These are phyloP conservation scores for Nidularia pulvinata DNA, from an alignment of 768 basidiomycete species.

Conservation along the genomic window DNA sequence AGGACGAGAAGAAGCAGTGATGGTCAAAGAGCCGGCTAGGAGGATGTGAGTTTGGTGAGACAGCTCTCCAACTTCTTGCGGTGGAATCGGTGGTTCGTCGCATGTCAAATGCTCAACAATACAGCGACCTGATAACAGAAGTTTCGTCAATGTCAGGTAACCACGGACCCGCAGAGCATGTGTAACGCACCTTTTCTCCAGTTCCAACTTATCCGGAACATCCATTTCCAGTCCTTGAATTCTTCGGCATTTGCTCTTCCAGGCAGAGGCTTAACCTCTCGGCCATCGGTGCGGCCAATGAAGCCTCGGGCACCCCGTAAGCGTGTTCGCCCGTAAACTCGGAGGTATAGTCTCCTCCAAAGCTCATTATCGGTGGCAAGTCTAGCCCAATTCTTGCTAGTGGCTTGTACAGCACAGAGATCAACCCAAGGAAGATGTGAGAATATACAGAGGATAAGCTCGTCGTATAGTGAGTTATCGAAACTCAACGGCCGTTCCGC, in stretches of 20 bases:
- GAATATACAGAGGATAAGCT: constrained; percentile 74
- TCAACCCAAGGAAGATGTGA: constrained; percentile 67
- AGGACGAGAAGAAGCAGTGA: constrained; percentile 52
- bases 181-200: constrained; percentile 68
- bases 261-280: constrained; percentile 60
- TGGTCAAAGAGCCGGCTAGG: constrained; percentile 58
- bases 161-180: not conserved
- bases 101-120: constrained; percentile 33
- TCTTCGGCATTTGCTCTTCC: constrained; percentile 38
- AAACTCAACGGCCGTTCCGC: constrained; percentile 31
- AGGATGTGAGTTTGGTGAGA: constrained; percentile 40
- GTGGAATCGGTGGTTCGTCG: not conserved
- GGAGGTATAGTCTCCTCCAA: constrained; percentile 69
- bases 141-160: constrained; percentile 7
- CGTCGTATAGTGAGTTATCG: constrained; percentile 67
- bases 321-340: constrained; percentile 64
- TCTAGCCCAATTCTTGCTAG: constrained; percentile 66
- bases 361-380: constrained; percentile 71
- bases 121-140: constrained; percentile 57
- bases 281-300: constrained; percentile 51
- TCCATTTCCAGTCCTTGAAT: constrained; percentile 77
- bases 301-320: constrained; percentile 71
- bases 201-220: constrained; percentile 84
- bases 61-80: constrained; percentile 3
- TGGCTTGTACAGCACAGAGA: constrained; percentile 63